Percentiles rank a stretch among this genome's conserved stretches.
phyloP scores from a whole-genome alignment of 1,284 basidiomycete species.

The Rhodotorula sp. region DNA sequence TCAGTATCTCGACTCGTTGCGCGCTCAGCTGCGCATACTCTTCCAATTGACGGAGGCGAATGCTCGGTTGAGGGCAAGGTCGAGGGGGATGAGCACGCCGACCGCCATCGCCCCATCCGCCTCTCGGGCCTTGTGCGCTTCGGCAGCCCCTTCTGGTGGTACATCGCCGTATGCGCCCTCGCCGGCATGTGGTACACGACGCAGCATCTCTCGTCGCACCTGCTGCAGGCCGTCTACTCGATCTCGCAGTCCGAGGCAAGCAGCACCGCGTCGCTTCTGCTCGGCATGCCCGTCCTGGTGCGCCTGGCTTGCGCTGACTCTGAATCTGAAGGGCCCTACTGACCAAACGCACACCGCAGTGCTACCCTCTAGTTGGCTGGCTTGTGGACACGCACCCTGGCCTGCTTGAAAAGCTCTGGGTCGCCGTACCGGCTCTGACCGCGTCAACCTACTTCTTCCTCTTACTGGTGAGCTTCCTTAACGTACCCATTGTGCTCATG shows the following conservation, averaged over 20 bases:
- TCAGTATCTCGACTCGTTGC: not conserved
- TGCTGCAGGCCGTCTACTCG: slow-evolving; percentile 25
- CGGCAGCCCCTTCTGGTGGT: slow-evolving; percentile 31
- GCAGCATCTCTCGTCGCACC: slow-evolving; percentile 29
- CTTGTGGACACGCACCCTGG: slow-evolving; percentile 17
- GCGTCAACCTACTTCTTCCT: slow-evolving; percentile 7
- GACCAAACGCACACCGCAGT: not conserved
- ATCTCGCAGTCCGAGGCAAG: slow-evolving; percentile 11
- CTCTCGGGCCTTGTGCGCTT: slow-evolving; percentile 8
- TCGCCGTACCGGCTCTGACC: slow-evolving; percentile 13
- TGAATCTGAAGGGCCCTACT: not conserved
- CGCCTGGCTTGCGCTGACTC: not conserved
- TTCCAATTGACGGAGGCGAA: not conserved
- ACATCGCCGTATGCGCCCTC: slow-evolving; percentile 23
- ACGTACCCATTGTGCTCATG: rapidly evolving
- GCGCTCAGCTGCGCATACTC: not conserved
- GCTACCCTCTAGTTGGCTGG: slow-evolving; percentile 26
- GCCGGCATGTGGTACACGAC: slow-evolving; percentile 35
- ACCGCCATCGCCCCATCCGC: not conserved
- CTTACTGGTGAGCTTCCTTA: slow-evolving; percentile 5
- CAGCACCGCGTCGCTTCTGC: slow-evolving; percentile 13
- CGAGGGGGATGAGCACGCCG: not conserved
- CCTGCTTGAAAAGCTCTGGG: slow-evolving; percentile 15
- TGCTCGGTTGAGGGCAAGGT: not conserved
- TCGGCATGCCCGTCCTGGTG: slow-evolving; percentile 21